These are phyloP conservation scores for Lagerstroemia speciosa DNA, from an alignment of 345 rosid genomes.

Conservation along the genomic window DNA sequence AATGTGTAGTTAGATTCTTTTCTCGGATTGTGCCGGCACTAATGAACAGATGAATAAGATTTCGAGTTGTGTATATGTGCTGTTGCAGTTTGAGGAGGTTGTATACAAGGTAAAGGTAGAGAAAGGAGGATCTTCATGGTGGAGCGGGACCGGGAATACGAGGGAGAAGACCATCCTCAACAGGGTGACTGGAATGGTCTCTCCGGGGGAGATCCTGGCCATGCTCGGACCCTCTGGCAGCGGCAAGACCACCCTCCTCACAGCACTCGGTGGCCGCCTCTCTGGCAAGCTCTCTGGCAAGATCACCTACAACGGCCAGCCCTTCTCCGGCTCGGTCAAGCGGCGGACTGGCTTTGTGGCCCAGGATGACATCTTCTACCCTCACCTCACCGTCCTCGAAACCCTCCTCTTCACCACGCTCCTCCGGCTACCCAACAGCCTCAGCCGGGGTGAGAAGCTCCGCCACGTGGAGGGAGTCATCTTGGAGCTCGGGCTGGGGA, in stretches of 20 bases:
- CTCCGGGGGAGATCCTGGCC: conserved; percentile 89
- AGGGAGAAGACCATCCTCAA: conserved; percentile 72
- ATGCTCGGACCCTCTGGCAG: conserved; percentile 99
- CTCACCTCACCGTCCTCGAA: conserved; percentile 86
- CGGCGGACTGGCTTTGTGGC: conserved; percentile 87
- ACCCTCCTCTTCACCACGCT: conserved; percentile 90
- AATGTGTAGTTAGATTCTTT: neutral
- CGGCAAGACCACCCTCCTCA: conserved; percentile 96
- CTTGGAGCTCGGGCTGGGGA: conserved; percentile 53
- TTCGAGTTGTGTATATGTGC: neutral
- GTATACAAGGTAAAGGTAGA: conserved; percentile 73
- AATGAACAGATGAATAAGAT: too few species aligned
- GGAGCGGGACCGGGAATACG: conserved; percentile 45
- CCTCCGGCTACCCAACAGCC: conserved; percentile 62
- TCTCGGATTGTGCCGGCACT: too few species aligned
- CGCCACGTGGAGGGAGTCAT: conserved; percentile 72
- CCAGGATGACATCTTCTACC: conserved; percentile 82
- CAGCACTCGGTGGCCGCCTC: conserved; percentile 95
- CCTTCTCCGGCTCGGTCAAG: conserved; percentile 64
- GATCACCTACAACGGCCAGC: conserved; percentile 84
- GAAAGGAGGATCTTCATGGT: conserved; percentile 25
- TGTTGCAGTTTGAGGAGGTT: conserved; percentile 85
- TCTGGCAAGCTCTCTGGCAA: conserved; percentile 59
- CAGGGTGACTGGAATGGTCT: conserved; percentile 74
- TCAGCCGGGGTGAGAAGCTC: conserved; percentile 55